A percentile compares a stretch with the other conserved stretches of the same genome.
phyloP scores from a whole-genome alignment of 2,329 filamentous ascomycete genomes.

The Ophiostoma piceae region DNA sequence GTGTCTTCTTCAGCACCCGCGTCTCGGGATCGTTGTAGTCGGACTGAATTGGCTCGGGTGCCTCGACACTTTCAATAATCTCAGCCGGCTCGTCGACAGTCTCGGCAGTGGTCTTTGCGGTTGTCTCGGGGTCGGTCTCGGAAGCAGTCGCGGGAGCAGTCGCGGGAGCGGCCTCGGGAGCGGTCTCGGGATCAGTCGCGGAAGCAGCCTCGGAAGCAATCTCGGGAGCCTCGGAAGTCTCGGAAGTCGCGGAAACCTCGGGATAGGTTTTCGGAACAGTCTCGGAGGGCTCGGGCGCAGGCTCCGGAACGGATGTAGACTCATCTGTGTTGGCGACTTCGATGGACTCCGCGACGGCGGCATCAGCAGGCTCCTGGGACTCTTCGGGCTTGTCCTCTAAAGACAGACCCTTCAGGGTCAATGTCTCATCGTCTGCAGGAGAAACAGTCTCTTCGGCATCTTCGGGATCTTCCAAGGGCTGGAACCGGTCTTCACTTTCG shows the following conservation, averaged over 20 bases:
- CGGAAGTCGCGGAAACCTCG: neutral
- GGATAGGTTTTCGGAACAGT: too few relatives aligned
- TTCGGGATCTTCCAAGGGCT: neutral
- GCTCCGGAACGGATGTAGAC: neutral
- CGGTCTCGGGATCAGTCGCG: neutral
- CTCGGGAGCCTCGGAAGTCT: neutral
- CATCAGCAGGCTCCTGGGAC: neutral
- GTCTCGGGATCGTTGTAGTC: slow-evolving; percentile 46
- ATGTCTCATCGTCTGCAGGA: slow-evolving; percentile 28
- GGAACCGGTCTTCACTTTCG: neutral
- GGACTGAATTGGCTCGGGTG: slow-evolving; percentile 25
- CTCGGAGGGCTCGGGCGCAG: neutral
- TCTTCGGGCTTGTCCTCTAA: neutral
- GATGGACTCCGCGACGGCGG: neutral
- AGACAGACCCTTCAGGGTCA: slow-evolving; percentile 28
- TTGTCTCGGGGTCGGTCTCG: neutral
- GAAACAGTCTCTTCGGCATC: neutral
- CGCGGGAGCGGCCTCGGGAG: neutral
- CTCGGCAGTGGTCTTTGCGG: neutral
- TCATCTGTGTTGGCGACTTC: neutral
- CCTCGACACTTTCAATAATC: neutral
- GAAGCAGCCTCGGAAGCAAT: neutral
- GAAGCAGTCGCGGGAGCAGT: neutral
- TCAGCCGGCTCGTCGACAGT: neutral
- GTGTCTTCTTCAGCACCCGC: slow-evolving; percentile 48